These are phyloP conservation scores for Teunomyces gatunensis DNA, from an alignment of 805 yeast genomes.

Conservation along the genomic window DNA sequence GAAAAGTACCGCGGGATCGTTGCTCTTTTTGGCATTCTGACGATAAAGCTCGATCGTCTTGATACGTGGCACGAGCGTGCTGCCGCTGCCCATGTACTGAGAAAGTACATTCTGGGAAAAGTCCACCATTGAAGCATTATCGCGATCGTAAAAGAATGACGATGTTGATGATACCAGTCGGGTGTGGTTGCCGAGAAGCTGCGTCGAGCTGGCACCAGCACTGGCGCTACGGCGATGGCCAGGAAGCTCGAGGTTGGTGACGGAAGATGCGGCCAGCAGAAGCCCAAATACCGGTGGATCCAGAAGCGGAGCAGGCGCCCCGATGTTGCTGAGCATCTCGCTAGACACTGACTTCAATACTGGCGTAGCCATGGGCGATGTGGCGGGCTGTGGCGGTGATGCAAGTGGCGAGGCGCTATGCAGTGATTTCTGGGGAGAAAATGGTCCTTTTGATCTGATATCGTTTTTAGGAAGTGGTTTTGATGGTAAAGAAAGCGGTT, in stretches of 20 bases:
- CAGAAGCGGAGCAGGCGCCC: neutral
- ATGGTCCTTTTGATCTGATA: too few species aligned
- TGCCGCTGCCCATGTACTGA: constrained; percentile 50
- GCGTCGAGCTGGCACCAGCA: constrained; percentile 28
- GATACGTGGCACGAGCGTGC: constrained; percentile 64
- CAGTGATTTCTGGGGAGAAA: too few species aligned
- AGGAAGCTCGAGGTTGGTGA: constrained; percentile 30
- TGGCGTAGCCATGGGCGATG: neutral
- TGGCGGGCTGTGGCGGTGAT: neutral
- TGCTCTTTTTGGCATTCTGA: constrained; percentile 77
- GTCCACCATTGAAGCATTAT: constrained; percentile 42
- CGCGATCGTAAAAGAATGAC: constrained; percentile 35
- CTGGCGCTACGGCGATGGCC: neutral
- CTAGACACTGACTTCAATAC: neutral
- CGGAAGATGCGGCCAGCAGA: constrained; percentile 33
- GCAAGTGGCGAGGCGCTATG: neutral
- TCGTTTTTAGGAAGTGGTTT: too few species aligned
- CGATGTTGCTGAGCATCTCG: too few species aligned
- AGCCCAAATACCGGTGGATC: constrained; percentile 12
- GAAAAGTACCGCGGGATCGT: constrained; percentile 83
- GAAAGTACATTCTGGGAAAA: constrained; percentile 51
- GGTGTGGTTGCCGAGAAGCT: constrained; percentile 15
- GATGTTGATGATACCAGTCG: constrained; percentile 39
- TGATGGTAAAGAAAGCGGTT: too few species aligned
- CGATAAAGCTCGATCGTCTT: constrained; percentile 86